Percentiles rank a stretch among this genome's conserved stretches.
Conservation (phyloP, 2,329 filamentous ascomycete species). For the Colletotrichum euphorbiae region DNA sequence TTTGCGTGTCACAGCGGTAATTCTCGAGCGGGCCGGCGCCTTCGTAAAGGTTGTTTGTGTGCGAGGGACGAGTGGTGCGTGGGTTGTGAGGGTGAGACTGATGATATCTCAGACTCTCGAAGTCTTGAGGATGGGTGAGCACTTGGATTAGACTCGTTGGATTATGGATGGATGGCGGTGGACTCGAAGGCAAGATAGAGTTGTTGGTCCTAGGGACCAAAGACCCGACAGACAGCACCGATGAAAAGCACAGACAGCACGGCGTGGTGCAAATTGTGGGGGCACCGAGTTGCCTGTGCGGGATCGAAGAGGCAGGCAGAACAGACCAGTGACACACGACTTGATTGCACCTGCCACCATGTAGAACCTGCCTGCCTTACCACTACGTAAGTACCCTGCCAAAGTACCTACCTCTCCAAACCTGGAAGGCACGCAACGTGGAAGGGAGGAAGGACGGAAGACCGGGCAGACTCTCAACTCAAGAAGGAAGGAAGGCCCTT, state of each 20-base stretch:
- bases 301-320: background rate
- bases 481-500: slow-evolving; percentile 10
- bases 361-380: too few relatives aligned
- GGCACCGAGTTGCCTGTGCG: slow-evolving; percentile 2
- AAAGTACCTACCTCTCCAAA: too few relatives aligned
- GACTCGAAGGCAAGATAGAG: background rate
- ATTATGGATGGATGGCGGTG: too few relatives aligned
- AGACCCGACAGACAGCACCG: too few relatives aligned
- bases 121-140: background rate
- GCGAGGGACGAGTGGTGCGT: background rate
- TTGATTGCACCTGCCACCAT: too few relatives aligned
- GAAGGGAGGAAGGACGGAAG: background rate
- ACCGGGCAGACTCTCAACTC: background rate
- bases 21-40: background rate
- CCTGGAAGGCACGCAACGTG: too few relatives aligned
- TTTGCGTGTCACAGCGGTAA: slow-evolving; percentile 11
- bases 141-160: background rate
- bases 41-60: slow-evolving; percentile 2
- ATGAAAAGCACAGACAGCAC: too few relatives aligned
- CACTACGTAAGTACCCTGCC: too few relatives aligned
- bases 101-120: too few relatives aligned
- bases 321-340: background rate
- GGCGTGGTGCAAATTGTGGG: background rate
- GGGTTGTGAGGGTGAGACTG: background rate
- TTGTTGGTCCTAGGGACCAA: background rate